Evolutionary conservation across 768 basidiomycete species (phyloP), one percentile per base, ranked within the genome.

Genomic region (Hericium erinaceus): DNA sequence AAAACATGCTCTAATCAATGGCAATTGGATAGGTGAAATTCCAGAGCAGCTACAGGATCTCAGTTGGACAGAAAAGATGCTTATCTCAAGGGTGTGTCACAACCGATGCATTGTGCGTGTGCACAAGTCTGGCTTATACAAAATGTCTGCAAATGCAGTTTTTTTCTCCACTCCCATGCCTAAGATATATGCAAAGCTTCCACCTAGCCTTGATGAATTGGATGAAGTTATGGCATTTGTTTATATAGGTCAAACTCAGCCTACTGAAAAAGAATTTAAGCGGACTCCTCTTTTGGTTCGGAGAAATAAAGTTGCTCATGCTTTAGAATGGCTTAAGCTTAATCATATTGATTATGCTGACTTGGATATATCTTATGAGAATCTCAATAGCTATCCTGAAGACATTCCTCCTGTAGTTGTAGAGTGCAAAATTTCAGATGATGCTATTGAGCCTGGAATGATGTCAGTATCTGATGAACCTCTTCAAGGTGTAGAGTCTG

Each of bases 11-110:
- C 53, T 75, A 5, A 71, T 72, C 0, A 73, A 72, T 62, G 67
- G 70, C 2, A 44, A 73, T 1, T 75, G 73, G 73, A 9, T 77
- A 0, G 74, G 75, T 0, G 52, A 67, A 1, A 66, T 74, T 1
- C 75, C 72, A 2, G 9, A 37, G 4, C 64, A 61, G 11, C 51
- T 77, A 1, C 28, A 64, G 38, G 48, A 59, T 2, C 58, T 76
- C 1, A 67, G 46, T 4, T 73, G 67, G 52, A 61, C 64, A 0
- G 74, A 77, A 57, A 65, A 69, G 26, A 57, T 68, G 28, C 52
- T 72, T 0, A 57, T 74, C 6, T 58, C 72, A 0, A 49, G 61
- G 15, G 64, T 67, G 0, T 28, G 68, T 3, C 67, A 68, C n/a
- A 73, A 72, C 57, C 7, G 57, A 0, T 74, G 68, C 57, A 53